Conservation (phyloP, 495 filamentous ascomycete genomes). For the Bacidia gigantensis region DNA sequence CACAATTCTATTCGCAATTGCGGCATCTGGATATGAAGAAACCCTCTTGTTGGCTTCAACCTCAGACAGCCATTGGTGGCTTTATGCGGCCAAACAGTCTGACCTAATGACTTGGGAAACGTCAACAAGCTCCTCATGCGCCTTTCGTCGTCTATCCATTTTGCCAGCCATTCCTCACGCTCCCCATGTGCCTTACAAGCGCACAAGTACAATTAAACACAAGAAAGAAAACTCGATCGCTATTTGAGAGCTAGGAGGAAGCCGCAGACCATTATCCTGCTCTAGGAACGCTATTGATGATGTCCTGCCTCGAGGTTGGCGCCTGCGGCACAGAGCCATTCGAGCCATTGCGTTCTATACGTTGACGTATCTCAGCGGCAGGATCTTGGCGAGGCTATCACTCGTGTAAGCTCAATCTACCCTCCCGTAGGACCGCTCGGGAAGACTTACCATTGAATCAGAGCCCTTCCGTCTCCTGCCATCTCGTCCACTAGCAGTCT, state of each 20-base stretch:
- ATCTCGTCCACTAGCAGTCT: slow-evolving; percentile 33
- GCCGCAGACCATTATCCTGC: slow-evolving; percentile 10
- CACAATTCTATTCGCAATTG: no score
- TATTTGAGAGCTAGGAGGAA: background rate
- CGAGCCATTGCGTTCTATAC: slow-evolving; percentile 12
- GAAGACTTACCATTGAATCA: slow-evolving; percentile 30
- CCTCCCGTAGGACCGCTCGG: background rate
- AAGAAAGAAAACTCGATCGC: background rate
- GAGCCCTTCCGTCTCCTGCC: slow-evolving; percentile 32
- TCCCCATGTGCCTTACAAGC: background rate
- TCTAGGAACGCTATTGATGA: slow-evolving; percentile 15
- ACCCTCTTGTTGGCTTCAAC: no score
- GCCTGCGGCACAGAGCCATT: slow-evolving; percentile 10
- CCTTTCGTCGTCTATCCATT: slow-evolving; percentile 3
- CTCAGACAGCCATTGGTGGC: background rate
- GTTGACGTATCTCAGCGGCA: slow-evolving; percentile 16
- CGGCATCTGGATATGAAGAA: no score
- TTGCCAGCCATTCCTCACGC: background rate
- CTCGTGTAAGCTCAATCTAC: background rate
- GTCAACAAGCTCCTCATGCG: background rate
- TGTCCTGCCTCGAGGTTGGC: slow-evolving; percentile 14
- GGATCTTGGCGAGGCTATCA: slow-evolving; percentile 12
- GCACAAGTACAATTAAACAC: background rate
- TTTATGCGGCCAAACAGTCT: background rate
- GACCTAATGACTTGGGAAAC: background rate